Evolutionary conservation across 306 rosid species (phyloP).

Genomic region (Senna siamea): DNA sequence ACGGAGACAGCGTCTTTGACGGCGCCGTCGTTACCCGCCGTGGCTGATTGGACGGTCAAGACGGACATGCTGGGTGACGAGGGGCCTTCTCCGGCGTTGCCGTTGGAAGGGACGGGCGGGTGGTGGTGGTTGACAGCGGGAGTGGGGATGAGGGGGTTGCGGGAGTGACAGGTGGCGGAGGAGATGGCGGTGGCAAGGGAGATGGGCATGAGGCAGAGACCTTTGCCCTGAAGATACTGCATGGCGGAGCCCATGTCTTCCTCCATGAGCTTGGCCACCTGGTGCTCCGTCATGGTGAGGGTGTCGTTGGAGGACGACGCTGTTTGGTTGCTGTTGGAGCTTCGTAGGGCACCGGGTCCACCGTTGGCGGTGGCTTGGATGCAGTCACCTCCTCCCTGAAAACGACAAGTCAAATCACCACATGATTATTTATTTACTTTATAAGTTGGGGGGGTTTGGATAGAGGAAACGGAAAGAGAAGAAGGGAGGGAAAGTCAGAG

Average conservation of each 20-base stretch:
- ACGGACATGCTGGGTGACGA: conserved; percentile 89
- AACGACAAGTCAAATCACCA: conserved; percentile 26
- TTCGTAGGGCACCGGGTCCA: conserved; percentile 41
- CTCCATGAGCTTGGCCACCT: conserved; percentile 92
- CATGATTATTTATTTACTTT: background rate
- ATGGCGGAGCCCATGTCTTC: conserved; percentile 99
- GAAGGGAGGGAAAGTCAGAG: background rate
- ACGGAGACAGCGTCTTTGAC: conserved; percentile 75
- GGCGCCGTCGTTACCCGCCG: conserved; percentile 55
- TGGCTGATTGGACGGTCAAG: conserved; percentile 71
- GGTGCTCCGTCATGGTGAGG: conserved; percentile 86
- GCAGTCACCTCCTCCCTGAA: conserved; percentile 82
- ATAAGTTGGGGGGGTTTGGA: background rate
- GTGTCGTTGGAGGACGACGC: conserved; percentile 64
- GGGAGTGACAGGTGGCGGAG: conserved; percentile 77
- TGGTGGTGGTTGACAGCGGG: background rate
- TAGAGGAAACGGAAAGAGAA: background rate
- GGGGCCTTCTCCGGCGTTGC: conserved; percentile 57
- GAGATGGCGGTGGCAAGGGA: conserved; percentile 93
- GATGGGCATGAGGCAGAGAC: conserved; percentile 98
- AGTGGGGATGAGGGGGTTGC: conserved; percentile 53
- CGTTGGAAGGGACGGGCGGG: conserved; percentile 49
- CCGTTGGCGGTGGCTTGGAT: conserved; percentile 51
- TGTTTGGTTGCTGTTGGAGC: conserved; percentile 48
- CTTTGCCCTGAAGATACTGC: conserved; percentile 96